phyloP scores from a whole-genome alignment of 345 rosid genomes.

The Atalantia buxifolia region DNA sequence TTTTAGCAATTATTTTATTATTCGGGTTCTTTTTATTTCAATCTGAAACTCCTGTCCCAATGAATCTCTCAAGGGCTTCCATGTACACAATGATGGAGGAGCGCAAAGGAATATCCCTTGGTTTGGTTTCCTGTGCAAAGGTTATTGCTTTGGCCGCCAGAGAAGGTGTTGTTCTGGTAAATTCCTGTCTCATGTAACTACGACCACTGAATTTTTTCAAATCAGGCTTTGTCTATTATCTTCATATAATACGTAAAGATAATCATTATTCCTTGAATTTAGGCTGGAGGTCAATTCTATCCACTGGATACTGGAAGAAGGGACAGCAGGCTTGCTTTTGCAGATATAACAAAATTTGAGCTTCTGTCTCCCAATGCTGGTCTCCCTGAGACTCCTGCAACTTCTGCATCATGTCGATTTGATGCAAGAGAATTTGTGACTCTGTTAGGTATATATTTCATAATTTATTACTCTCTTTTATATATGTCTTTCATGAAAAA shows the following conservation, averaged over 20 bases:
- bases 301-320: constrained; percentile 65
- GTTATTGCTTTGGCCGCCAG: constrained; percentile 64
- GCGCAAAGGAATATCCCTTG: constrained; percentile 56
- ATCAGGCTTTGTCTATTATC: not conserved
- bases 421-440: constrained; percentile 62
- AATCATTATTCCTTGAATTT: constrained; percentile 14
- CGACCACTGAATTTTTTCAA: not conserved
- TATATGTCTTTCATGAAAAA: not conserved
- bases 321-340: constrained; percentile 41
- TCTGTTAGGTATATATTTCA: constrained; percentile 47
- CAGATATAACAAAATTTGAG: constrained; percentile 38
- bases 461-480: not conserved
- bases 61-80: constrained; percentile 50
- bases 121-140: constrained; percentile 70
- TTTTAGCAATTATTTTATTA: not conserved
- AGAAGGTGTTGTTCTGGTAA: constrained; percentile 55
- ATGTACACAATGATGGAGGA: constrained; percentile 54
- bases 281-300: constrained; percentile 76
- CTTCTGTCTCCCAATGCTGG: constrained; percentile 57
- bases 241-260: not conserved
- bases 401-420: constrained; percentile 57
- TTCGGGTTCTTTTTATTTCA: not conserved
- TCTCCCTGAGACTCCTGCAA: constrained; percentile 40
- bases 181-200: not conserved
- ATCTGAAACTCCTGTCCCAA: constrained; percentile 18